Conservation (phyloP, 2,329 filamentous ascomycete genomes). For the Akanthomyces dipterigenus region DNA sequence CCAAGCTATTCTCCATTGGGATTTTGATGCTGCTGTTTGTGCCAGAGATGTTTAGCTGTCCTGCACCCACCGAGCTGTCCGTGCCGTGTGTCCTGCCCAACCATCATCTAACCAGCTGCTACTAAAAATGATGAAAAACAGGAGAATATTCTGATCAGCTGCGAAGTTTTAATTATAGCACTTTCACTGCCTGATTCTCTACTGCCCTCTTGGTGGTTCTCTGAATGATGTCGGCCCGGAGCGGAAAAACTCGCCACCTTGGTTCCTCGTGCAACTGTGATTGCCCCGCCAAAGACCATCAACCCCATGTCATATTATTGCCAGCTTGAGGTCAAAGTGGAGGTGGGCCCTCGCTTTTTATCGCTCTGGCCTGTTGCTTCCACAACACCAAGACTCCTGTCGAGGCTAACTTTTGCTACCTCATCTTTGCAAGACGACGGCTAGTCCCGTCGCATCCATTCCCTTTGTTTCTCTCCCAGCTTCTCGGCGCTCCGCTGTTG, state of each 20-base stretch:
- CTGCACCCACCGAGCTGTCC: neutral
- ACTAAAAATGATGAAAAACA: neutral
- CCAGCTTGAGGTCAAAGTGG: neutral
- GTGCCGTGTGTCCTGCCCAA: neutral
- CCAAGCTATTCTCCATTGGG: neutral
- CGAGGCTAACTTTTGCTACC: neutral
- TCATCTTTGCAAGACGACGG: slow-evolving; percentile 1
- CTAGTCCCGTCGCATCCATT: slow-evolving; percentile 3
- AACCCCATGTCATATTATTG: slow-evolving; percentile 13
- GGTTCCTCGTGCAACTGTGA: slow-evolving; percentile 13
- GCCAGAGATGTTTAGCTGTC: too few relatives aligned
- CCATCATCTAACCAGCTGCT: neutral
- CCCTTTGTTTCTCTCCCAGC: neutral
- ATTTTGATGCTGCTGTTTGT: neutral
- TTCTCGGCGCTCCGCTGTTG: neutral
- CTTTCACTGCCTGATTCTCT: too few relatives aligned
- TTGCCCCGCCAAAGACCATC: slow-evolving; percentile 26
- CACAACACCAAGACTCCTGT: neutral
- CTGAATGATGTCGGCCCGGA: slow-evolving; percentile 12
- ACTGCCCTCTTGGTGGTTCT: neutral
- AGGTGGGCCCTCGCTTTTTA: slow-evolving; percentile 23
- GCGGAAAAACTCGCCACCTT: slow-evolving; percentile 26
- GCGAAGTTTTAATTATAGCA: neutral
- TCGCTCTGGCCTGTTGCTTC: slow-evolving; percentile 15
- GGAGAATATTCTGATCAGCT: too few relatives aligned